phyloP scores from a whole-genome alignment of 768 basidiomycete genomes.

The Tylopilus rubrobrunneus region DNA sequence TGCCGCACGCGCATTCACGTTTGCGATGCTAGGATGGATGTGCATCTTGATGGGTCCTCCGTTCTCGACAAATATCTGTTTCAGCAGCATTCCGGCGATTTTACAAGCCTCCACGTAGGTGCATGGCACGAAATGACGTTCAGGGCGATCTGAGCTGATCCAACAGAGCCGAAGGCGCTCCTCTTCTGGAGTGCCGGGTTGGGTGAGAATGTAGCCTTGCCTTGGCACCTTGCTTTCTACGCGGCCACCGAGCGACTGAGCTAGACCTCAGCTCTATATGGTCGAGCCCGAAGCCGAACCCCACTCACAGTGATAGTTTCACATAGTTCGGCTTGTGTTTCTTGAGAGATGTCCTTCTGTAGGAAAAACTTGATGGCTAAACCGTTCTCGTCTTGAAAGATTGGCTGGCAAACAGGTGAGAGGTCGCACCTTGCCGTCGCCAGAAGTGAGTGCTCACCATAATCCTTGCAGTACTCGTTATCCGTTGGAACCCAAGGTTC shows the following conservation, averaged over 20 bases:
- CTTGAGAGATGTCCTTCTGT: conserved; percentile 70
- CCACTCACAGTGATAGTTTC: conserved; percentile 63
- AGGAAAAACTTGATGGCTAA: conserved; percentile 80
- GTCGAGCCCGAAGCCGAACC: neutral
- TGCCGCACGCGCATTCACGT: conserved; percentile 65
- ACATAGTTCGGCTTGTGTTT: conserved; percentile 66
- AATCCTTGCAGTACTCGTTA: neutral
- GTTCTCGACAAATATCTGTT: conserved; percentile 71
- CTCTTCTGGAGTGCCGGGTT: conserved; percentile 65
- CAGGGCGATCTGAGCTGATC: conserved; percentile 64
- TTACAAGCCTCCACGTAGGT: conserved; percentile 85
- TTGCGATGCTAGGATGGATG: conserved; percentile 77
- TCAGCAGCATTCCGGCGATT: conserved; percentile 66
- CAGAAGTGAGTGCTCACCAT: conserved; percentile 20
- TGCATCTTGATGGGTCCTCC: conserved; percentile 69
- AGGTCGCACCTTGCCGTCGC: neutral
- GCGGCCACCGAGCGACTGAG: conserved; percentile 67
- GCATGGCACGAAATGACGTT: conserved; percentile 74
- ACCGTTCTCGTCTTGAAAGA: conserved; percentile 67
- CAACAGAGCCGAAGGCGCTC: conserved; percentile 75
- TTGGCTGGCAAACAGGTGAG: conserved; percentile 40
- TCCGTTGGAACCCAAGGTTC: conserved; percentile 25
- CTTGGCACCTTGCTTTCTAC: conserved; percentile 78
- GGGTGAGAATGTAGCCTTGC: conserved; percentile 69
- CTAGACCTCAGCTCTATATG: conserved; percentile 3